Evolutionary conservation across 345 rosid species (phyloP), one percentile per base, ranked within the genome.

Genomic region (Populus ilicifolia): DNA sequence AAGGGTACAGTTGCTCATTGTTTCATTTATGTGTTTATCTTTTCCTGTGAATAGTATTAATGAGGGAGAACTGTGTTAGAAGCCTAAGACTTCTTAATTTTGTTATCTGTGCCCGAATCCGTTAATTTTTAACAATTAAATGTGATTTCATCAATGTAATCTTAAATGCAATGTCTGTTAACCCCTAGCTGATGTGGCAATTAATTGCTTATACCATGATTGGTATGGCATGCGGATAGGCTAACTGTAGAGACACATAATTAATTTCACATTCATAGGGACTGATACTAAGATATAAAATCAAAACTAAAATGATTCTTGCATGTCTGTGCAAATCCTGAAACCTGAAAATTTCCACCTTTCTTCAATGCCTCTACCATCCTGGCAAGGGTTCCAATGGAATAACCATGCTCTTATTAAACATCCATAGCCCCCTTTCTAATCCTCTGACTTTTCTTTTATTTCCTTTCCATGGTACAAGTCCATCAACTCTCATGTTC

Each of bases 1-100:
- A 44, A 77, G 75, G 85, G 87, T 82, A 72, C 70, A 61, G 43
- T 69, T 61, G n/a, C 36, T 84, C 29, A 23, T 67, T 66, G 79
- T 52, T 72, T 64, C 46, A 0, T 29, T 77, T 43, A 13, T 11
- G 36, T 61, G 25, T 6, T 18, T 20, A 2, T 62, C 61, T 29
- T 25, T 43, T 77, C n/a, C 2, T 35, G 5, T 71, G 75, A 41
- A 14, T 16, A 20, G 43, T 20, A 46, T 21, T 17, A 25, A 30
- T 44, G 61, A 48, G 36, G 17, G 63, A 56, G 10, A 56, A 56
- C 6, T 56, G 12, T 5, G 10, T 56, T 56, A n/a, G 13, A 56
- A 56, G 13, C 27, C 6, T n/a, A 56, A n/a, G n/a, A n/a, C 63
- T n/a, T n/a, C 12, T 56, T 56, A n/a, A 56, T n/a, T 56, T 3